Evolutionary conservation across 2,329 filamentous ascomycete genomes (phyloP).

Genomic region (Cryphonectria radicalis): DNA sequence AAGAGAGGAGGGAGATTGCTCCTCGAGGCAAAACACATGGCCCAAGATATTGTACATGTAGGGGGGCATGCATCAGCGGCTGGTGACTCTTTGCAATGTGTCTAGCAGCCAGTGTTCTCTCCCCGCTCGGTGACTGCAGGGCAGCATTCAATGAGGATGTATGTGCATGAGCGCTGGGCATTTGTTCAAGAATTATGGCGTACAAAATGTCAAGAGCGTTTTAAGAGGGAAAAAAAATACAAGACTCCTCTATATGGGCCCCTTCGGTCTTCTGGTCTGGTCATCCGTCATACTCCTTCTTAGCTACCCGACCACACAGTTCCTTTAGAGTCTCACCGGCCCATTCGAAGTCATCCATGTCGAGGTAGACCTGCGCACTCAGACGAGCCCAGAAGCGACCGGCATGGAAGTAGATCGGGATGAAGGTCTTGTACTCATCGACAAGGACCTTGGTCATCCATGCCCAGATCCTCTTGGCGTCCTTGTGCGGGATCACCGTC

Average conservation of each 20-base stretch:
- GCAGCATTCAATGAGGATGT: slow-evolving; percentile 4
- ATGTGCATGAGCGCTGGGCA: slow-evolving; percentile 8
- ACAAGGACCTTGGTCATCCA: slow-evolving; percentile 64
- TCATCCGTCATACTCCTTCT: slow-evolving; percentile 35
- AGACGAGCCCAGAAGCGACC: slow-evolving; percentile 72
- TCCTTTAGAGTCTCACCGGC: slow-evolving; percentile 61
- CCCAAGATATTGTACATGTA: background rate
- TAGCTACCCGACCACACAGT: slow-evolving; percentile 47
- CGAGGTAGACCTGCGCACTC: slow-evolving; percentile 85
- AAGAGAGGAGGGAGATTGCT: background rate
- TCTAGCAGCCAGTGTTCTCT: background rate
- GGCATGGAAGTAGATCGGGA: slow-evolving; percentile 65
- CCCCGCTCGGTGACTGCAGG: background rate
- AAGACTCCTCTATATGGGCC: background rate
- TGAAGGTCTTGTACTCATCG: slow-evolving; percentile 70
- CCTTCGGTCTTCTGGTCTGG: background rate
- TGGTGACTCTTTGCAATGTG: background rate
- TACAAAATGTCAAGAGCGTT: background rate
- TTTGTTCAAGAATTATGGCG: slow-evolving; percentile 4
- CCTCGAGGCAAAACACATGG: background rate
- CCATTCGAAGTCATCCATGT: slow-evolving; percentile 77
- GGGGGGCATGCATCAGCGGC: background rate
- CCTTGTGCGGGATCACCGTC: slow-evolving; percentile 37
- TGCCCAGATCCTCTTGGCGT: slow-evolving; percentile 47
- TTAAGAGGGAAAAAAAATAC: too few species aligned